phyloP scores from a whole-genome alignment of 2,329 filamentous ascomycete genomes.

The Coleophoma eucalyptorum region DNA sequence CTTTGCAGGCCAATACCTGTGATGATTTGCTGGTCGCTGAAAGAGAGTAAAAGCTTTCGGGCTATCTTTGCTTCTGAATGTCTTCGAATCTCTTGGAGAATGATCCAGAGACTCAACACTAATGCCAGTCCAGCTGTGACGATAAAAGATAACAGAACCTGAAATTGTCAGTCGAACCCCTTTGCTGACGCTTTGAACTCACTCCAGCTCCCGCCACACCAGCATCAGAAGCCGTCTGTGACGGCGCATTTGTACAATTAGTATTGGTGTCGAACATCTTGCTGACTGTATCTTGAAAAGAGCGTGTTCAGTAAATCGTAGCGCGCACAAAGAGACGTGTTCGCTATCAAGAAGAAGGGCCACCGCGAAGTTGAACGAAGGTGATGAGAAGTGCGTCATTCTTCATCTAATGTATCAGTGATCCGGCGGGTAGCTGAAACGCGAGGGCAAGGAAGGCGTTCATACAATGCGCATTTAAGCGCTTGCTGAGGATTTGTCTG shows the following conservation, averaged over 20 bases:
- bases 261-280: neutral
- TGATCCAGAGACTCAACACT: conserved; percentile 49
- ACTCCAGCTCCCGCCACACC: conserved; percentile 55
- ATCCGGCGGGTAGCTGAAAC: too few species aligned
- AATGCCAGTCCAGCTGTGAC: conserved; percentile 57
- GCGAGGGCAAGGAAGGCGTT: too few species aligned
- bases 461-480: too few species aligned
- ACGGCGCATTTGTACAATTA: conserved; percentile 41
- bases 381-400: too few species aligned
- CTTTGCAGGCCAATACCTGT: conserved; percentile 66
- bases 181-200: conserved; percentile 22
- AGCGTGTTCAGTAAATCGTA: too few species aligned
- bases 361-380: too few species aligned
- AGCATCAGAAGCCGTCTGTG: conserved; percentile 44
- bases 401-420: too few species aligned
- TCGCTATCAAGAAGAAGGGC: too few species aligned
- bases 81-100: conserved; percentile 47
- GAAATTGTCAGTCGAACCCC: neutral
- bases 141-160: conserved; percentile 64
- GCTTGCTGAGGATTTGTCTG: too few species aligned
- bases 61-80: conserved; percentile 46
- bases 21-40: conserved; percentile 66
- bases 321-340: too few species aligned
- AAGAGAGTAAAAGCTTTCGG: conserved; percentile 61
- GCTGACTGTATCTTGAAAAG: too few species aligned